Conservation (phyloP, 2,329 filamentous ascomycete species). For the Botrytis byssoidea region DNA sequence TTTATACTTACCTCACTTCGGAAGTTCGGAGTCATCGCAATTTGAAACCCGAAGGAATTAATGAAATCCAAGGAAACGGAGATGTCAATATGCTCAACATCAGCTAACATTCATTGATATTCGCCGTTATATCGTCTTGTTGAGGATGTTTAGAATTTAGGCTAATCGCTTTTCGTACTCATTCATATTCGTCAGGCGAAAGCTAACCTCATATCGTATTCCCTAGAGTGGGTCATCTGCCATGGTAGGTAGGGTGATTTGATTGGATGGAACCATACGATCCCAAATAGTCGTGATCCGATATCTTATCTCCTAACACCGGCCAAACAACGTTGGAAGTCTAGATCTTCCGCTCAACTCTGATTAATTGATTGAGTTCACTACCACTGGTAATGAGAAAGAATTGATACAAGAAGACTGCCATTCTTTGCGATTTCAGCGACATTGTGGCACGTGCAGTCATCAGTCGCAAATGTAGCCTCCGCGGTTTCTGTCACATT, state of each 20-base stretch:
- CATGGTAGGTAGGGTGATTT: neutral
- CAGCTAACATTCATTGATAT: neutral
- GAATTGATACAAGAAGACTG: neutral
- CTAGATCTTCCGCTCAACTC: neutral
- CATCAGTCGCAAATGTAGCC: neutral
- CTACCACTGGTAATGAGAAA: neutral
- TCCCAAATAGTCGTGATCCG: neutral
- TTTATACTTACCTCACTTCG: slow-evolving; percentile 1
- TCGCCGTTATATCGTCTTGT: neutral
- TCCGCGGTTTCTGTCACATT: neutral
- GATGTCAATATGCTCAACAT: neutral
- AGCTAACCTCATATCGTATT: neutral
- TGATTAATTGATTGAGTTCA: neutral
- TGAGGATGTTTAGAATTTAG: neutral
- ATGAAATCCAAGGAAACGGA: neutral
- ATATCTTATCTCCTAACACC: neutral
- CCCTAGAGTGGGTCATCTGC: neutral
- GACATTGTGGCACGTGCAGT: neutral
- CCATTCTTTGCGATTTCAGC: neutral
- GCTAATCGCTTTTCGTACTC: neutral
- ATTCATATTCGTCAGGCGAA: neutral
- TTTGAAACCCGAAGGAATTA: neutral
- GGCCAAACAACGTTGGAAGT: neutral
- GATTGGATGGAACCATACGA: neutral
- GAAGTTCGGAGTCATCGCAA: neutral